These are phyloP conservation scores for Pseudocercospora fijiensis DNA, from an alignment of 2,329 filamentous ascomycete species.

Conservation along the genomic window DNA sequence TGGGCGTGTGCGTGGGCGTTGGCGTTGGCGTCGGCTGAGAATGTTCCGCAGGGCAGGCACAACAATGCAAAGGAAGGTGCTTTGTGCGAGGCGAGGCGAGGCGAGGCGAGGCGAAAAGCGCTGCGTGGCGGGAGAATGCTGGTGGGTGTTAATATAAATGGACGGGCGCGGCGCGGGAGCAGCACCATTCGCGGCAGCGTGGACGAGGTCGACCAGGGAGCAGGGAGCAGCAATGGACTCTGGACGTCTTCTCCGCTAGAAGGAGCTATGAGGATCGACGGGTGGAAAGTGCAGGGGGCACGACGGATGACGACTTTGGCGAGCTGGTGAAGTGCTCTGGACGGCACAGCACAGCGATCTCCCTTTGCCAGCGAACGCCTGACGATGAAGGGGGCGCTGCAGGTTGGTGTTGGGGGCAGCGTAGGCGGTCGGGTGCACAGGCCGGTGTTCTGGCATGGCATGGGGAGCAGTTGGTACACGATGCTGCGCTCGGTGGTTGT, in stretches of 20 bases:
- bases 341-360: neutral
- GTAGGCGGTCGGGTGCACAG: too few species aligned
- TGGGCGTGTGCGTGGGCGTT: too few species aligned
- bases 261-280: constrained; percentile 27
- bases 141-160: constrained; percentile 37
- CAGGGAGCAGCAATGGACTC: constrained; percentile 18
- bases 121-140: constrained; percentile 30
- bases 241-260: constrained; percentile 13
- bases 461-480: neutral
- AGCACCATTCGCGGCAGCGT: constrained; percentile 27
- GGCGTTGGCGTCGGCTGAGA: constrained; percentile 26
- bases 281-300: constrained; percentile 10
- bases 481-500: neutral
- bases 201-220: constrained; percentile 19
- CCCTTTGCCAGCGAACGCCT: neutral
- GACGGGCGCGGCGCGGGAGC: constrained; percentile 30
- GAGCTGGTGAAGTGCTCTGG: neutral
- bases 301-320: neutral
- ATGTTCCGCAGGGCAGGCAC: constrained; percentile 21
- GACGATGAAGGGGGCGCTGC: neutral
- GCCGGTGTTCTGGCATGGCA: too few species aligned
- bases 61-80: constrained; percentile 28
- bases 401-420: neutral
- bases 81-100: constrained; percentile 29
- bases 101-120: constrained; percentile 27